A percentile compares a stretch with the other conserved stretches of the same genome.
Evolutionary conservation across 2,329 filamentous ascomycete species (phyloP).

Genomic region (Colletotrichum zoysiae): DNA sequence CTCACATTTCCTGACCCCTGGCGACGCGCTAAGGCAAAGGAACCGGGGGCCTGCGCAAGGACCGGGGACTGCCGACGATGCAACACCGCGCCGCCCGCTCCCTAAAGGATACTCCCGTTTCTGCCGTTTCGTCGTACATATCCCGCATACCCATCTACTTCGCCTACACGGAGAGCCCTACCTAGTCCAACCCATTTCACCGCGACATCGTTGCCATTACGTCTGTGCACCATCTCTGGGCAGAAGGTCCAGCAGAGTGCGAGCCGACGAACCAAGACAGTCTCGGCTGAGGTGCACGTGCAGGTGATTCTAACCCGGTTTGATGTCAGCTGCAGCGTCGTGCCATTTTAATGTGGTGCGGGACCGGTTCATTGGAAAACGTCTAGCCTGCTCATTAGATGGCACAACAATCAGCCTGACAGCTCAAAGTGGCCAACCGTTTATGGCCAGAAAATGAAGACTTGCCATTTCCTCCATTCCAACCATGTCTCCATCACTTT

Average conservation of each 20-base stretch:
- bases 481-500: neutral
- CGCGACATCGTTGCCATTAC: conserved; percentile 21
- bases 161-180: conserved; percentile 31
- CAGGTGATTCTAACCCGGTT: conserved; percentile 30
- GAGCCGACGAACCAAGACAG: conserved; percentile 12
- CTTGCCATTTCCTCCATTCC: neutral
- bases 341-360: conserved; percentile 23
- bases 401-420: conserved; percentile 30
- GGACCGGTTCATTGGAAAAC: conserved; percentile 5
- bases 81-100: conserved; percentile 41
- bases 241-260: conserved; percentile 13
- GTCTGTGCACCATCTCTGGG: conserved; percentile 18
- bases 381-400: neutral
- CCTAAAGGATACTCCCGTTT: conserved; percentile 44
- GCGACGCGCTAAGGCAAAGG: conserved; percentile 29
- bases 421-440: conserved; percentile 7
- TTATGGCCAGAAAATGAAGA: conserved; percentile 3
- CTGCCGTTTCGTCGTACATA: conserved; percentile 40
- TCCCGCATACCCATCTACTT: conserved; percentile 39
- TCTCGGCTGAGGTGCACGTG: conserved; percentile 18
- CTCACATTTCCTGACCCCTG: conserved; percentile 11
- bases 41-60: conserved; percentile 35
- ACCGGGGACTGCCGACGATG: conserved; percentile 41
- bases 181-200: conserved; percentile 25
- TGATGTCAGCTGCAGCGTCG: conserved; percentile 36